Evolutionary conservation across 352 stramenopile species (phyloP).

Genomic region (Phytophthora capsici): DNA sequence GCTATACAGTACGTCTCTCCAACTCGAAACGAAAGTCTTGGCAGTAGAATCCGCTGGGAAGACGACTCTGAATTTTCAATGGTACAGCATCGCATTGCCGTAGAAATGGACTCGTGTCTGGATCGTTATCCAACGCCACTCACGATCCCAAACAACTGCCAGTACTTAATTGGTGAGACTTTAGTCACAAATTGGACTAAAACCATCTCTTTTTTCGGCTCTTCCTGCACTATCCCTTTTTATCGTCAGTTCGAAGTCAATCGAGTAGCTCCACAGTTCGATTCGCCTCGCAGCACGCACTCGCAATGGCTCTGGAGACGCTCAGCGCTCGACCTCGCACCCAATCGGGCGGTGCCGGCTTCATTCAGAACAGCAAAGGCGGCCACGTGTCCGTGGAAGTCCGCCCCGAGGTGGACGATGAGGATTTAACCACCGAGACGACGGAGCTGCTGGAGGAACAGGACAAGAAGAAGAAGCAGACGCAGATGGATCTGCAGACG

Average conservation of each 20-base stretch:
- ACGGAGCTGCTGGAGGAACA: constrained; percentile 32
- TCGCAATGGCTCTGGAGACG: constrained; percentile 31
- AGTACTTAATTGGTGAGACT: constrained; percentile 3
- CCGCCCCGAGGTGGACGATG: constrained; percentile 17
- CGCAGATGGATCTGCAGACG: constrained; percentile 25
- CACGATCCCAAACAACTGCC: constrained; percentile 10
- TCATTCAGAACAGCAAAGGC: constrained; percentile 22
- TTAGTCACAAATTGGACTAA: constrained; percentile 5
- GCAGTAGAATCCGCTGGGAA: constrained; percentile 14
- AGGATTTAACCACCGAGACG: constrained; percentile 28
- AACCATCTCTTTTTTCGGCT: not conserved
- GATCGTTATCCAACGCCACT: constrained; percentile 9
- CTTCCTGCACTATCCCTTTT: constrained; percentile 30
- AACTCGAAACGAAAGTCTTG: constrained; percentile 5
- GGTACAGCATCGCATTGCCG: constrained; percentile 22
- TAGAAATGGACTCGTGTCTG: not conserved
- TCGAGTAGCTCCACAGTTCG: constrained; percentile 17
- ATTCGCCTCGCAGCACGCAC: not conserved
- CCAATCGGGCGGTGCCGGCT: constrained; percentile 19
- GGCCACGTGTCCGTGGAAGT: constrained; percentile 34
- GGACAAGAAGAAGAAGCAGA: constrained; percentile 13
- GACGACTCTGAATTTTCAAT: constrained; percentile 18
- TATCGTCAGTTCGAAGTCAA: constrained; percentile 18
- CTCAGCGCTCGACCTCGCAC: constrained; percentile 25
- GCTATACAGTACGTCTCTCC: constrained; percentile 7